These are phyloP conservation scores for Neoarthrinium moseri DNA, from an alignment of 2,329 filamentous ascomycete genomes.

Conservation along the genomic window DNA sequence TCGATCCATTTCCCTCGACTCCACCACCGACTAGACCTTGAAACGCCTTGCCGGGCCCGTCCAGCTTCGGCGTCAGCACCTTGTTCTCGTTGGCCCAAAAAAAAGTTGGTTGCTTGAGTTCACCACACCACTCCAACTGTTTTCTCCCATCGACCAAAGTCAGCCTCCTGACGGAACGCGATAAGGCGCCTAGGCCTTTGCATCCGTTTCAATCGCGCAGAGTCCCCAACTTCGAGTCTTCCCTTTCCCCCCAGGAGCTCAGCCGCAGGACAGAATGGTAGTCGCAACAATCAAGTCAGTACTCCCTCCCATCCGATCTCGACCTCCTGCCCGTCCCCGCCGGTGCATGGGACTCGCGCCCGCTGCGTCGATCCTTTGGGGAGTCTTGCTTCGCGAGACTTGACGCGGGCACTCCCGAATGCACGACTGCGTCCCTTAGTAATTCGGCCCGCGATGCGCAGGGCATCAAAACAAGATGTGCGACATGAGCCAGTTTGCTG, in stretches of 20 bases:
- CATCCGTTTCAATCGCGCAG: not conserved
- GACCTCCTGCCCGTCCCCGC: conserved; percentile 14
- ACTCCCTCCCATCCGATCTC: conserved; percentile 21
- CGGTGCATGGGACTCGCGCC: conserved; percentile 8
- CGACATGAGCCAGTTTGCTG: not conserved
- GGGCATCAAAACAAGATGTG: not conserved
- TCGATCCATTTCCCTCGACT: not conserved
- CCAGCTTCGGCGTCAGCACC: too few relatives aligned
- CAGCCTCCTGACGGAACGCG: conserved; percentile 1
- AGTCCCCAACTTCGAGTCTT: too few relatives aligned
- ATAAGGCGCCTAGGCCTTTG: not conserved
- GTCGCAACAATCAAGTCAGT: conserved; percentile 66
- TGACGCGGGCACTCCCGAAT: not conserved
- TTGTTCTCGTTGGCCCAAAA: too few relatives aligned
- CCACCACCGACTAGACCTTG: conserved; percentile 1
- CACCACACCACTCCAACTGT: not conserved
- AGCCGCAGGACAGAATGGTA: conserved; percentile 49
- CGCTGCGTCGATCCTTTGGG: too few relatives aligned
- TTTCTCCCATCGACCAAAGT: not conserved
- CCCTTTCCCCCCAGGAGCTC: conserved; percentile 39
- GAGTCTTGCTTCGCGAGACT: not conserved
- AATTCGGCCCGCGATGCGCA: not conserved
- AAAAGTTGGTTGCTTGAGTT: not conserved
- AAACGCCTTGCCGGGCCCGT: conserved; percentile 1
- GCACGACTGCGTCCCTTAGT: too few relatives aligned